A percentile compares a stretch with the other conserved stretches of the same genome.
These are phyloP conservation scores for Claviceps sp. DNA, from an alignment of 2,329 filamentous ascomycete species.

Conservation along the genomic window DNA sequence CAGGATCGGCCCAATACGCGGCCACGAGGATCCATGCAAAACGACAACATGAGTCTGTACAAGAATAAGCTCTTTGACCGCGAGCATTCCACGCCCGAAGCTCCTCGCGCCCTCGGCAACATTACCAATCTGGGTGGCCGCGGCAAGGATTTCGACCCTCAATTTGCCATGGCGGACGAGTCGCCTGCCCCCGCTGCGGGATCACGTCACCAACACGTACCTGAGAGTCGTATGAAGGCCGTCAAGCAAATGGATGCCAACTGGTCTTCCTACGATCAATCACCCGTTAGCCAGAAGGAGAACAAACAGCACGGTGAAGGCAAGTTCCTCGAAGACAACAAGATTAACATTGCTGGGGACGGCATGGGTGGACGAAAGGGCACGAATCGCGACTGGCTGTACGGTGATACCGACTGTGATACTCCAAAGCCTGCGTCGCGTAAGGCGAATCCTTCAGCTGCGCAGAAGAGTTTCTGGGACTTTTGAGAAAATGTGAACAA, in stretches of 20 bases:
- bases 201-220: constrained; percentile 29
- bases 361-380: constrained; percentile 53
- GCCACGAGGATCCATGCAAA: constrained; percentile 44
- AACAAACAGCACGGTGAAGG: constrained; percentile 36
- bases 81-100: constrained; percentile 29
- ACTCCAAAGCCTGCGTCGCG: constrained; percentile 20
- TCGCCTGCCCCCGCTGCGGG: constrained; percentile 33
- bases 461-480: constrained; percentile 31
- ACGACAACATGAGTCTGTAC: constrained; percentile 58
- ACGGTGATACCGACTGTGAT: constrained; percentile 37
- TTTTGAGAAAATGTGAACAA: constrained; percentile 9
- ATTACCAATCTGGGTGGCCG: constrained; percentile 63
- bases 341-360: constrained; percentile 40
- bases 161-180: constrained; percentile 65
- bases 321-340: constrained; percentile 27
- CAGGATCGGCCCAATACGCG: constrained; percentile 29
- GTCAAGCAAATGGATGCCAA: constrained; percentile 61
- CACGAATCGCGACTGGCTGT: constrained; percentile 42
- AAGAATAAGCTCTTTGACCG: constrained; percentile 60
- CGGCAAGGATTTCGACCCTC: constrained; percentile 61
- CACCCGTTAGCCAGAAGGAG: constrained; percentile 38
- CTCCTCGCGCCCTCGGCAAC: constrained; percentile 41
- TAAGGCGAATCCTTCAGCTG: constrained; percentile 16
- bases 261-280: constrained; percentile 43
- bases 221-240: constrained; percentile 52